Conservation (phyloP, 1,139 yeast genomes). For the Wickerhamomyces sp. region DNA sequence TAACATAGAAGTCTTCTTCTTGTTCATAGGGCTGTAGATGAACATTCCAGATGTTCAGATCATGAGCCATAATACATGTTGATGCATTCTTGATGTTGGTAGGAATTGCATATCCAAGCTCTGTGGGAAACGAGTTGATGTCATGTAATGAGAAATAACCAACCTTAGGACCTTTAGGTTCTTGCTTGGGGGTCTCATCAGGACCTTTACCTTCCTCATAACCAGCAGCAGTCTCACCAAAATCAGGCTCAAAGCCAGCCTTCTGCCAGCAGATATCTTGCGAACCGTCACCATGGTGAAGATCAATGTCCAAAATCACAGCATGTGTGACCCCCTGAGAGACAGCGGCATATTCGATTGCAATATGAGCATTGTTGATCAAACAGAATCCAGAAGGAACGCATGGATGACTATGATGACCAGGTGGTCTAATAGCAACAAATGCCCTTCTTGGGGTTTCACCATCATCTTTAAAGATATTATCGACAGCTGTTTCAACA, state of each 20-base stretch:
- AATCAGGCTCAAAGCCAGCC: conserved; percentile 55
- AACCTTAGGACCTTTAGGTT: conserved; percentile 55
- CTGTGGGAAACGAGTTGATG: conserved; percentile 84
- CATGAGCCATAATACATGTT: conserved; percentile 77
- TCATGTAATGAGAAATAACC: conserved; percentile 87
- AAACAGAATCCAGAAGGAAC: conserved; percentile 86
- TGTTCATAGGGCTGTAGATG: conserved; percentile 65
- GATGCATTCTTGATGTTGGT: conserved; percentile 74
- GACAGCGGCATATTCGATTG: conserved; percentile 71
- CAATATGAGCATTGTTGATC: conserved; percentile 77
- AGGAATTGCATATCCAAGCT: conserved; percentile 68
- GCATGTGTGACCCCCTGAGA: conserved; percentile 70
- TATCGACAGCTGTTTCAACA: conserved; percentile 67
- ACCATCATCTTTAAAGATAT: conserved; percentile 34
- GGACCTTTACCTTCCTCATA: conserved; percentile 33
- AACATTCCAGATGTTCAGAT: conserved; percentile 78
- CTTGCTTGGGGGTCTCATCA: conserved; percentile 50
- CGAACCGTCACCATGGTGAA: conserved; percentile 92
- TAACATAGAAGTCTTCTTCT: conserved; percentile 58
- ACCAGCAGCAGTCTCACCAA: conserved; percentile 26
- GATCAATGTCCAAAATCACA: conserved; percentile 75
- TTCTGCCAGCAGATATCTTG: conserved; percentile 86
- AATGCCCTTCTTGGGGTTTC: conserved; percentile 53
- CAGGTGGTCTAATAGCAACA: conserved; percentile 77
- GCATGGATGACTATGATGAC: conserved; percentile 86